Conservation (phyloP, 1,284 basidiomycete species). For the Vanrija humicola region DNA sequence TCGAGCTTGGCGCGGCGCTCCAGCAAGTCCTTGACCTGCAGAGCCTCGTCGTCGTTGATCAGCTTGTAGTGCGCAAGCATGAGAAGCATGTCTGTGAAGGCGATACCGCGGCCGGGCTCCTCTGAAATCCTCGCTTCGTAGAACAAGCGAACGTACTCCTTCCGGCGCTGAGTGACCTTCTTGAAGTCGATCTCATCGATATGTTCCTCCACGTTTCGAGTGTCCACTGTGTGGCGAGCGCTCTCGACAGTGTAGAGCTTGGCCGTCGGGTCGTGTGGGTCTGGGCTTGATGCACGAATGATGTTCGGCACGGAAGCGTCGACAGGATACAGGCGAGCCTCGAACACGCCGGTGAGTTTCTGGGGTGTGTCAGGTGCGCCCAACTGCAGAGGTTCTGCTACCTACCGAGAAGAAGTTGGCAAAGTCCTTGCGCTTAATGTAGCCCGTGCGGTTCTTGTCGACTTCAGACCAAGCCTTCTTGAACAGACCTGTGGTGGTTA, state of each 20-base stretch:
- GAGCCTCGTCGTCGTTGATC: constrained; percentile 79
- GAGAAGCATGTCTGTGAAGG: constrained; percentile 85
- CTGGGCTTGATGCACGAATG: constrained; percentile 38
- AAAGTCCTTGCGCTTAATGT: constrained; percentile 67
- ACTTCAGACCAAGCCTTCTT: constrained; percentile 91
- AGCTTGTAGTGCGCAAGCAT: constrained; percentile 88
- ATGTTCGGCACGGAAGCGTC: constrained; percentile 64
- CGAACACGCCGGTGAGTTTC: constrained; percentile 58
- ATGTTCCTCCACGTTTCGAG: constrained; percentile 59
- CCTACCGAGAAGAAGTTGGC: constrained; percentile 66
- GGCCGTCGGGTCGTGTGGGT: constrained; percentile 24
- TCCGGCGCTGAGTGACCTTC: constrained; percentile 62
- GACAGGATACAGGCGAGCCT: constrained; percentile 73
- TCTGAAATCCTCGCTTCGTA: constrained; percentile 77
- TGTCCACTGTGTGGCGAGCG: constrained; percentile 58
- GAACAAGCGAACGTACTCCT: constrained; percentile 69
- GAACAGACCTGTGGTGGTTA: constrained; percentile 54
- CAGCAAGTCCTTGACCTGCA: constrained; percentile 77
- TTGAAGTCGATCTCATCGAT: constrained; percentile 64
- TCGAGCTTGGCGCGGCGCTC: constrained; percentile 70
- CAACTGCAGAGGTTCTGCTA: constrained; percentile 49
- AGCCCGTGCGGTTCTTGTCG: constrained; percentile 73
- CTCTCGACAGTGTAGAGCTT: constrained; percentile 27
- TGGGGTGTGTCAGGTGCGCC: too few species aligned
- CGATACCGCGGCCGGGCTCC: constrained; percentile 71